A percentile compares a stretch with the other conserved stretches of the same genome.
phyloP scores from a whole-genome alignment of 176 grass and related monocot species.

The Urochloa ruziziensis region DNA sequence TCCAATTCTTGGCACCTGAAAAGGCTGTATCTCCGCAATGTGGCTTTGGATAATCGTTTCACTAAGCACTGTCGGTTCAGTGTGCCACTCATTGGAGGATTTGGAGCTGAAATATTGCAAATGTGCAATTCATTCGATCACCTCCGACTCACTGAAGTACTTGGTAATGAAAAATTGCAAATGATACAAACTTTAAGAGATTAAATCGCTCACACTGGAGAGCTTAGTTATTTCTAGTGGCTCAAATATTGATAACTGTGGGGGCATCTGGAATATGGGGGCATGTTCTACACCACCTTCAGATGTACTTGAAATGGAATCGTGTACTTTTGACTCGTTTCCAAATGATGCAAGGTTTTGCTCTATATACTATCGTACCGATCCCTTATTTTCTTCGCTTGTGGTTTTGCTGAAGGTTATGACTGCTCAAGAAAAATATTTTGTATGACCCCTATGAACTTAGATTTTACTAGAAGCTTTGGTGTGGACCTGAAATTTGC shows the following conservation, averaged over 20 bases:
- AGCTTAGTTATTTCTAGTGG: neutral
- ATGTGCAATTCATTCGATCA: neutral
- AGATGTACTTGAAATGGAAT: neutral
- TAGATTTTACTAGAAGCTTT: neutral
- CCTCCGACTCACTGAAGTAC: neutral
- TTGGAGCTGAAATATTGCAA: neutral
- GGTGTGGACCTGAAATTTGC: neutral
- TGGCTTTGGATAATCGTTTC: neutral
- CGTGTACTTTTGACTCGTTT: neutral
- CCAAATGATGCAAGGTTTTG: neutral
- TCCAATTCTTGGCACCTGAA: constrained; percentile 3
- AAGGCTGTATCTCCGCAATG: neutral
- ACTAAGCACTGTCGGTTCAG: neutral
- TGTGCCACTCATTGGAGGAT: neutral
- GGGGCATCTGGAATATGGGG: too few species aligned
- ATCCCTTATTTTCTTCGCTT: neutral
- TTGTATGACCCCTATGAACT: neutral
- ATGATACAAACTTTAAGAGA: neutral
- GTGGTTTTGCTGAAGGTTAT: neutral
- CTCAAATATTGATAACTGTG: neutral
- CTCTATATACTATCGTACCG: too few species aligned
- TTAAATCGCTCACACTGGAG: neutral
- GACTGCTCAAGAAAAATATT: neutral
- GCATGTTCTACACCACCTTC: neutral
- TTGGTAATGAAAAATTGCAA: neutral